A percentile compares a stretch with the other conserved stretches of the same genome.
phyloP scores from a whole-genome alignment of 2,329 filamentous ascomycete genomes.

The Chrysoporthe austroafricana region DNA sequence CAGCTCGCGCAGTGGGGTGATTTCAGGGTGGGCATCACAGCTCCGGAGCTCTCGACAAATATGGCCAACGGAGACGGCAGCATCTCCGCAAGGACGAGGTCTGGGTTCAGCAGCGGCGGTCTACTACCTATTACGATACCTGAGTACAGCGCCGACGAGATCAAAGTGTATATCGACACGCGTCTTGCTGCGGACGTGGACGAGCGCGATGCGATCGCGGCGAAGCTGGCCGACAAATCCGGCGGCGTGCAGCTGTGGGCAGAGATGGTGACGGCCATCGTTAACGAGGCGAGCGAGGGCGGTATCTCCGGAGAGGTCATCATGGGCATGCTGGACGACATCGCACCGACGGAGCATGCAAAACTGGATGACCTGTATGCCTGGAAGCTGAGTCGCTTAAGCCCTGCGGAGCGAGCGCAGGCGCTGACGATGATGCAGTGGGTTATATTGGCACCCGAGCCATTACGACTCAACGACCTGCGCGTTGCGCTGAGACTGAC shows the following conservation, averaged over 20 bases:
- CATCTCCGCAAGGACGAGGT: conserved; percentile 27
- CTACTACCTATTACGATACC: conserved; percentile 36
- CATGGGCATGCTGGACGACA: conserved; percentile 27
- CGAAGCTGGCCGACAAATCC: conserved; percentile 36
- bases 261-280: conserved; percentile 41
- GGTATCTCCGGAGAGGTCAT: conserved; percentile 40
- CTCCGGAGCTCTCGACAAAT: conserved; percentile 24
- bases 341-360: conserved; percentile 9
- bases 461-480: conserved; percentile 40
- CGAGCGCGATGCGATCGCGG: conserved; percentile 35
- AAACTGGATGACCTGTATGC: conserved; percentile 39
- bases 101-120: conserved; percentile 31
- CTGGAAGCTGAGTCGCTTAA: conserved; percentile 41
- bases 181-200: conserved; percentile 40
- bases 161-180: conserved; percentile 38
- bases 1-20: conserved; percentile 38
- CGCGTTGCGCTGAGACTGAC: conserved; percentile 38
- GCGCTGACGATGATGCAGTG: conserved; percentile 40
- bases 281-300: conserved; percentile 41
- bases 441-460: conserved; percentile 39
- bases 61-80: neutral
- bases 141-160: conserved; percentile 39
- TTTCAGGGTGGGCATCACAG: conserved; percentile 39
- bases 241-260: conserved; percentile 41
- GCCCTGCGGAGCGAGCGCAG: conserved; percentile 36